phyloP scores from a whole-genome alignment of 805 yeast genomes.

The Ogataea sp. region DNA sequence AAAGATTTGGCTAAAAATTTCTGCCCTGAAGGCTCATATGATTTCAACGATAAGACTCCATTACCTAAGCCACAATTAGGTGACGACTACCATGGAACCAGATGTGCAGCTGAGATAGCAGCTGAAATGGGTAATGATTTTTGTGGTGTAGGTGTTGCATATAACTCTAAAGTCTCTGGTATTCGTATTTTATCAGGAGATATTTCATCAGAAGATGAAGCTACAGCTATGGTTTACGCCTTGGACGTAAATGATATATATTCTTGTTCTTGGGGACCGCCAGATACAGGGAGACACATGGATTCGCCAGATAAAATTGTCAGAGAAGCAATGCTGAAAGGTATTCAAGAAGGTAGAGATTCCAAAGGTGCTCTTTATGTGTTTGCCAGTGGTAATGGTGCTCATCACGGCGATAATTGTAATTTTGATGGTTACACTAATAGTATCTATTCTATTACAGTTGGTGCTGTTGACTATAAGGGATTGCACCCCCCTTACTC shows the following conservation, averaged over 20 bases:
- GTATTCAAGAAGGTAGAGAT: conserved; percentile 72
- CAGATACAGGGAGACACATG: conserved; percentile 83
- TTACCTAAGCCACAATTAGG: conserved; percentile 72
- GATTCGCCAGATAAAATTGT: conserved; percentile 79
- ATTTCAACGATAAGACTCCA: conserved; percentile 68
- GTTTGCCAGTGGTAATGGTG: conserved; percentile 96
- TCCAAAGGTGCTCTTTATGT: conserved; percentile 85
- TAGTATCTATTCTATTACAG: conserved; percentile 89
- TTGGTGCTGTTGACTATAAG: conserved; percentile 83
- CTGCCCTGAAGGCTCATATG: conserved; percentile 81
- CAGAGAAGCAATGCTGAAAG: conserved; percentile 74
- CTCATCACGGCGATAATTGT: conserved; percentile 74
- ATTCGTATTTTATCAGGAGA: conserved; percentile 79
- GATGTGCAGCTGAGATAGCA: conserved; percentile 98
- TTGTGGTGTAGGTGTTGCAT: conserved; percentile 98
- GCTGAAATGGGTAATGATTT: conserved; percentile 70
- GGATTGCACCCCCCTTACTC: conserved; percentile 86
- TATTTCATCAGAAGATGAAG: conserved; percentile 83
- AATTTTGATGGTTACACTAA: conserved; percentile 97
- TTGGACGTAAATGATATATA: conserved; percentile 84
- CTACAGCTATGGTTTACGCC: conserved; percentile 75
- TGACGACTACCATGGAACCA: conserved; percentile 91
- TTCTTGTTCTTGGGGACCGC: conserved; percentile 98
- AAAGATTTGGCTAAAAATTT: conserved; percentile 67
- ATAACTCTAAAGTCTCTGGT: conserved; percentile 78